Percentiles rank a stretch among this genome's conserved stretches.
Conservation (phyloP, 108 stramenopile species). For the Conticribra guillardii region DNA sequence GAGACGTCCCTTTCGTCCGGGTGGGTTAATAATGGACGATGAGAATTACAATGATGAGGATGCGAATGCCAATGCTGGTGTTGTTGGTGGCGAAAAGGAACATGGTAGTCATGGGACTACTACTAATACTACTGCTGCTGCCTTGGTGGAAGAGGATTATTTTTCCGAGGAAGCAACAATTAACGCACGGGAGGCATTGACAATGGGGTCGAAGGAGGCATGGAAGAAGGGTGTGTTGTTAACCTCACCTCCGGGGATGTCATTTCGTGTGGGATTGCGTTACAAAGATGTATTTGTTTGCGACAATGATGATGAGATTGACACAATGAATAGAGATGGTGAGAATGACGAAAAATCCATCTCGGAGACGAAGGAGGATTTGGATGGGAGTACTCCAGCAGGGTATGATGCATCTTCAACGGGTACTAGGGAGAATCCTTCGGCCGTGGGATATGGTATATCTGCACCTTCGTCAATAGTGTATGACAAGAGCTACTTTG, state of each 20-base stretch:
- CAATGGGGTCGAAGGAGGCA: constrained; percentile 58
- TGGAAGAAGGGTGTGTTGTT: constrained; percentile 74
- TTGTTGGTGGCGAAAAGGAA: background rate
- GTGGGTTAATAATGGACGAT: constrained; percentile 64
- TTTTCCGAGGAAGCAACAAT: constrained; percentile 55
- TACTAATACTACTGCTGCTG: no score
- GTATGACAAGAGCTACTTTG: constrained; percentile 68
- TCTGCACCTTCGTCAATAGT: constrained; percentile 15
- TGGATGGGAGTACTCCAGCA: background rate
- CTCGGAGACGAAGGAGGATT: constrained; percentile 5
- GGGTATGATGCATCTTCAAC: background rate
- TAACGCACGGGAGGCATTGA: constrained; percentile 53
- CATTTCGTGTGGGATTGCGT: constrained; percentile 67
- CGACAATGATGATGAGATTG: constrained; percentile 25
- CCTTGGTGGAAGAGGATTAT: constrained; percentile 25
- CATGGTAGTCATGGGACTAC: no score
- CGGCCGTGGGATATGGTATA: background rate
- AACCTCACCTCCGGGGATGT: constrained; percentile 72
- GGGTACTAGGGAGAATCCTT: background rate
- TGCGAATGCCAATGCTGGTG: background rate
- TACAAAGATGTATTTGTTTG: constrained; percentile 65
- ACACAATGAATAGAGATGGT: background rate
- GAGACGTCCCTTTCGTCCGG: constrained; percentile 71
- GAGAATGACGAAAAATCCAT: background rate
- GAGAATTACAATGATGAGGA: constrained; percentile 3